Evolutionary conservation across 2,329 filamentous ascomycete species (phyloP).

Genomic region (Sporothrix sp.): DNA sequence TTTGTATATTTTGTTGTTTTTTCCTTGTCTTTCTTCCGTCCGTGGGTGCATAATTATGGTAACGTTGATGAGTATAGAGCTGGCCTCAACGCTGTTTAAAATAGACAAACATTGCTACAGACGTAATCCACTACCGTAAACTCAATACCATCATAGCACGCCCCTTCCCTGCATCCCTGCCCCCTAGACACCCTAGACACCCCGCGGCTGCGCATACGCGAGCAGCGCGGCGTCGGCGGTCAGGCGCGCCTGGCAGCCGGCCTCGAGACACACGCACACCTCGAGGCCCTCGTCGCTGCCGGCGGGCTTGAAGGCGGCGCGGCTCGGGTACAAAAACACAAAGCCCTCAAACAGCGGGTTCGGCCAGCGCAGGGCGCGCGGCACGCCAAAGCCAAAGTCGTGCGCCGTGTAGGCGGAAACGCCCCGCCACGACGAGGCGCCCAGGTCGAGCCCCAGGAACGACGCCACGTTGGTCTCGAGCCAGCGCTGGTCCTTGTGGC

Average conservation of each 20-base stretch:
- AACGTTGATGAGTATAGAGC: too few species aligned
- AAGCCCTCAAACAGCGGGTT: conserved; percentile 10
- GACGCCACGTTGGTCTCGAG: conserved; percentile 19
- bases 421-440: conserved; percentile 20
- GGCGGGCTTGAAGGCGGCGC: not conserved
- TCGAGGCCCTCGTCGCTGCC: conserved; percentile 10
- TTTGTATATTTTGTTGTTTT: too few species aligned
- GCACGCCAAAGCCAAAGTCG: conserved; percentile 25
- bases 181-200: too few species aligned
- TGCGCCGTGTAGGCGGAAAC: conserved; percentile 16
- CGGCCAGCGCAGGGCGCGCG: conserved; percentile 11
- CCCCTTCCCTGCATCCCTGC: too few species aligned
- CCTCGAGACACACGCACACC: conserved; percentile 2
- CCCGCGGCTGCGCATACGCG: not conserved
- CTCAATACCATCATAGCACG: too few species aligned
- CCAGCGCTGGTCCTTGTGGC: conserved; percentile 19
- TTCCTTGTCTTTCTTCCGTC: too few species aligned
- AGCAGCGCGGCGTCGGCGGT: not conserved
- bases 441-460: conserved; percentile 22
- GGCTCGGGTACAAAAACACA: conserved; percentile 12
- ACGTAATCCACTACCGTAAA: too few species aligned
- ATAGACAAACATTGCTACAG: too few species aligned
- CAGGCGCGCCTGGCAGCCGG: not conserved
- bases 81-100: too few species aligned
- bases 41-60: too few species aligned